A percentile compares a stretch with the other conserved stretches of the same genome.
Conservation (phyloP, 2,329 filamentous ascomycete genomes). For the Dactylella cylindrospora region DNA sequence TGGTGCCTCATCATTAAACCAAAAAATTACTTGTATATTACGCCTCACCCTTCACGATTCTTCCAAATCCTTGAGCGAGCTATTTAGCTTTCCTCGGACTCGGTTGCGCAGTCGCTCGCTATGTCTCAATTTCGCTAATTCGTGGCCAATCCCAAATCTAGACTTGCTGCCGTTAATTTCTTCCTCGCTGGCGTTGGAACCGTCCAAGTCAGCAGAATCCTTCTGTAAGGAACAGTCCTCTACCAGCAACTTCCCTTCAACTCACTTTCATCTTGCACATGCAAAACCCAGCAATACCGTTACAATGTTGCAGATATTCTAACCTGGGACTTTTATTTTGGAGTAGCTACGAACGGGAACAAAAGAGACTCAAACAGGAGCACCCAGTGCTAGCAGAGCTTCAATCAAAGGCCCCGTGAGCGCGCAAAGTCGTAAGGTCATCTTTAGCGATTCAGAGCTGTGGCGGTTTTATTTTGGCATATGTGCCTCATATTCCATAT, state of each 20-base stretch:
- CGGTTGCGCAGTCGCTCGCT: not conserved
- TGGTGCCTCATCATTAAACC: conserved; percentile 99
- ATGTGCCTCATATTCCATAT: too few species aligned
- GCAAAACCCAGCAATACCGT: not conserved
- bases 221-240: conserved; percentile 55
- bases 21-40: conserved; percentile 74
- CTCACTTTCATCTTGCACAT: too few species aligned
- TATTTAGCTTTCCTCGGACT: not conserved
- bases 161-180: conserved; percentile 94
- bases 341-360: conserved; percentile 29
- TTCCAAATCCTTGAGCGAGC: not conserved
- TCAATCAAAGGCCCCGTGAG: conserved; percentile 18
- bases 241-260: not conserved
- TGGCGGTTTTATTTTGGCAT: too few species aligned
- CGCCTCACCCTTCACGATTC: not conserved
- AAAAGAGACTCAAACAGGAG: conserved; percentile 32
- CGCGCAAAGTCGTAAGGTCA: too few species aligned
- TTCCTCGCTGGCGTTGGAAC: conserved; percentile 88
- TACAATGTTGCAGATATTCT: too few species aligned
- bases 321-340: too few species aligned
- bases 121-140: too few species aligned
- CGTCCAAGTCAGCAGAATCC: conserved; percentile 77
- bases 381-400: conserved; percentile 33
- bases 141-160: conserved; percentile 50
- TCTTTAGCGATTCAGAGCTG: too few species aligned